Conservation (phyloP, 2,329 filamentous ascomycete species). For the Phoma sp. region DNA sequence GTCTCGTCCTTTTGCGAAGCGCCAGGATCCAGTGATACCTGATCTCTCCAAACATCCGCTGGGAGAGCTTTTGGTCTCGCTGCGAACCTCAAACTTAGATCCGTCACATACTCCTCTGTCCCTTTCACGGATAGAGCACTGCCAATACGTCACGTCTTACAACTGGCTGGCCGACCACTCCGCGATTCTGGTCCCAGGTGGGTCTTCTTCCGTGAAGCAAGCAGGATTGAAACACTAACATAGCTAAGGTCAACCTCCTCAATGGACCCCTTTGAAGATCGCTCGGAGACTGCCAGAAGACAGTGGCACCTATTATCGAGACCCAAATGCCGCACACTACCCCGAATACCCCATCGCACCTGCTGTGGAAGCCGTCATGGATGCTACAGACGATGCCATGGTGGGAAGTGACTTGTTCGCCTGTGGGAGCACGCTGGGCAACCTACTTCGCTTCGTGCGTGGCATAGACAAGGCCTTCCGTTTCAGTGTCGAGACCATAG, state of each 20-base stretch:
- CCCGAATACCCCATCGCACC: conserved; percentile 60
- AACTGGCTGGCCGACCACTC: conserved; percentile 55
- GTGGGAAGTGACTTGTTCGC: conserved; percentile 61
- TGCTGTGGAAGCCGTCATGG: conserved; percentile 53
- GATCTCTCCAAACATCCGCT: conserved; percentile 40
- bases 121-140: conserved; percentile 46
- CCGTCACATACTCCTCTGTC: neutral
- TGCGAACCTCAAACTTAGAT: conserved; percentile 24
- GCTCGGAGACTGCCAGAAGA: conserved; percentile 53
- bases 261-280: conserved; percentile 55
- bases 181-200: conserved; percentile 47
- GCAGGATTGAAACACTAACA: neutral
- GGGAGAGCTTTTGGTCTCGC: conserved; percentile 33
- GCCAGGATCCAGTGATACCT: conserved; percentile 19
- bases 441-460: conserved; percentile 64
- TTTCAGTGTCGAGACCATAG: conserved; percentile 64
- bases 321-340: conserved; percentile 60
- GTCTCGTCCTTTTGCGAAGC: conserved; percentile 14
- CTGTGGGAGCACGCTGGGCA: conserved; percentile 67
- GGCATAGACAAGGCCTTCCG: conserved; percentile 59
- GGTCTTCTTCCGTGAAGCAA: neutral
- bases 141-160: conserved; percentile 58
- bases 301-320: conserved; percentile 59
- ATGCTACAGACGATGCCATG: conserved; percentile 10
- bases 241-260: conserved; percentile 56